Conservation (phyloP, 129 eudicot species). For the Centella asiatica region DNA sequence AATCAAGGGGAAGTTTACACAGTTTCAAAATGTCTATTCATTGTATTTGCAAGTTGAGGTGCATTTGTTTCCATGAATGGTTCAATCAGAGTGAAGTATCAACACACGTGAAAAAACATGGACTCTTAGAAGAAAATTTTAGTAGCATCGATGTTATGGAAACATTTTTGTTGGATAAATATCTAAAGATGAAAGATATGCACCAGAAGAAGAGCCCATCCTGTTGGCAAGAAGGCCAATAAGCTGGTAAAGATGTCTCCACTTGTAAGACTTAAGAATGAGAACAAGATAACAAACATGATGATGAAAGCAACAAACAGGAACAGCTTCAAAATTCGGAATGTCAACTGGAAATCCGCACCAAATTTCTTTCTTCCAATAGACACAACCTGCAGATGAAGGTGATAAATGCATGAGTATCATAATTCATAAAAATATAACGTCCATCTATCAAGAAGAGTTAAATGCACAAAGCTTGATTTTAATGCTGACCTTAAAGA, state of each 20-base stretch:
- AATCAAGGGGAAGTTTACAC: no score
- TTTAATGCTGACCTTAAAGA: conserved; percentile 57
- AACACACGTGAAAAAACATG: no score
- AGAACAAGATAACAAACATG: conserved; percentile 43
- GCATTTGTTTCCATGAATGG: no score
- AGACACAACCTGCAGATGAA: conserved; percentile 60
- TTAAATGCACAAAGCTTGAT: not conserved
- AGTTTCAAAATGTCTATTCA: no score
- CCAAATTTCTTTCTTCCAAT: conserved; percentile 93
- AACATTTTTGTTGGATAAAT: not conserved
- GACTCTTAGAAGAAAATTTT: no score
- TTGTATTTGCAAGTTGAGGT: no score
- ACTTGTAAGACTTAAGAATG: conserved; percentile 65
- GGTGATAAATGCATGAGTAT: not conserved
- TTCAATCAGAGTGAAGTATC: no score
- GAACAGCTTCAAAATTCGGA: conserved; percentile 81
- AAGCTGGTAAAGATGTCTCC: conserved; percentile 84
- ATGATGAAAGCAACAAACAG: conserved; percentile 60
- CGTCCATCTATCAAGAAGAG: not conserved
- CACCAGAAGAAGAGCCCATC: conserved; percentile 97
- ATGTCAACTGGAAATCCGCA: conserved; percentile 96
- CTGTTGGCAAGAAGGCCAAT: conserved; percentile 86
- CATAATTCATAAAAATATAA: not conserved
- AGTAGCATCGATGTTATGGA: not conserved
- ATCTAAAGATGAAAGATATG: not conserved